phyloP scores from a whole-genome alignment of 1,284 basidiomycete genomes.

The Ganoderma resinaceum region DNA sequence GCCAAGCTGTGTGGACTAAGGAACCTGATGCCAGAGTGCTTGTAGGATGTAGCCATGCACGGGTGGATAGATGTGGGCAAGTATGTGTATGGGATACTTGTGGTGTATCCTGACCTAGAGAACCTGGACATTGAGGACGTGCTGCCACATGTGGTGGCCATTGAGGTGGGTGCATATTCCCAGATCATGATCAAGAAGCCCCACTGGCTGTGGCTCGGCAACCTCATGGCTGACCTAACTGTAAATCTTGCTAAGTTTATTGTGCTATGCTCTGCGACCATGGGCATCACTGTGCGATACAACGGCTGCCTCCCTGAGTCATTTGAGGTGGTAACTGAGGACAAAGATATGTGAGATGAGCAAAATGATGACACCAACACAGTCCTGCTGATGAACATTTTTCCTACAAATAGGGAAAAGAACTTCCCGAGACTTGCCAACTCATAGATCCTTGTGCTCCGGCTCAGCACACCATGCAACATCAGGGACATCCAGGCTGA shows the following conservation, averaged over 20 bases:
- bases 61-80: not conserved
- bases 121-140: slow-evolving; percentile 8
- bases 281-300: slow-evolving; percentile 11
- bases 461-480: slow-evolving; percentile 9
- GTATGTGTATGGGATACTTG: slow-evolving; percentile 14
- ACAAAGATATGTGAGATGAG: not conserved
- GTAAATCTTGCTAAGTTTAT: slow-evolving; percentile 11
- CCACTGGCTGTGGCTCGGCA: slow-evolving; percentile 6
- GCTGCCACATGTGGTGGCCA: not conserved
- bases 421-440: slow-evolving; percentile 6
- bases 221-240: slow-evolving; percentile 15
- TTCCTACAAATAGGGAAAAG: slow-evolving; percentile 6
- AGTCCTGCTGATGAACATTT: slow-evolving; percentile 10
- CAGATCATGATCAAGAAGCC: slow-evolving; percentile 8
- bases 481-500: slow-evolving; percentile 5
- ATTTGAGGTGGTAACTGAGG: not conserved
- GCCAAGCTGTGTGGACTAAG: not conserved
- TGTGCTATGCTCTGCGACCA: not conserved
- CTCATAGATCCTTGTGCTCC: slow-evolving; percentile 3
- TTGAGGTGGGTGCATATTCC: not conserved
- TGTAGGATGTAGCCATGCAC: slow-evolving; percentile 6
- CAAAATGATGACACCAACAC: slow-evolving; percentile 2
- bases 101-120: slow-evolving; percentile 12
- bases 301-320: slow-evolving; percentile 12
- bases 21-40: slow-evolving; percentile 1